phyloP scores from a whole-genome alignment of 148 eudicot species.

The Rhododendron kiyosumense region DNA sequence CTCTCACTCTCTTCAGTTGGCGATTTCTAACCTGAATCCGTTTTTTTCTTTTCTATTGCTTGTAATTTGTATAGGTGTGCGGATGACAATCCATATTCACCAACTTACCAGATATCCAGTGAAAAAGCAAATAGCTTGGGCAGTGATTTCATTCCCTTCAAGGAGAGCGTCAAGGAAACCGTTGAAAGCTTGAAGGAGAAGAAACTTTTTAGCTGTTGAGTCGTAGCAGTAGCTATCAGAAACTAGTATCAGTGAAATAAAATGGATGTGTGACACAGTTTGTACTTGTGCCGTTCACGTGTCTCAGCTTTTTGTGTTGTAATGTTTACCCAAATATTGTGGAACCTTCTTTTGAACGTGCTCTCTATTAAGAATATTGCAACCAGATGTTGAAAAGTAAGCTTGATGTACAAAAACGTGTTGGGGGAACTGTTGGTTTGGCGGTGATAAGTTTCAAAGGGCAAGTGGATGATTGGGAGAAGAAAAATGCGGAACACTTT shows the following conservation, averaged over 20 bases:
- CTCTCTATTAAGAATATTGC: too few relatives aligned
- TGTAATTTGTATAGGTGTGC: conserved; percentile 14
- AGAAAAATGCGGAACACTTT: too few relatives aligned
- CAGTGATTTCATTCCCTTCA: conserved; percentile 15
- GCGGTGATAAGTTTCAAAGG: too few relatives aligned
- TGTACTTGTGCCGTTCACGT: too few relatives aligned
- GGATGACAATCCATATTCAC: conserved; percentile 10
- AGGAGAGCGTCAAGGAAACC: conserved; percentile 26
- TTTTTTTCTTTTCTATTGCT: not conserved
- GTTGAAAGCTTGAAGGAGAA: conserved; percentile 26
- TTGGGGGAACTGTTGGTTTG: too few relatives aligned
- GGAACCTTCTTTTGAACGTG: too few relatives aligned
- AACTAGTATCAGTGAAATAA: not conserved
- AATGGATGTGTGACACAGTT: not conserved
- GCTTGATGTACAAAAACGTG: too few relatives aligned
- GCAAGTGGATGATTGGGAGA: too few relatives aligned
- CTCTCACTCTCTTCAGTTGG: not conserved
- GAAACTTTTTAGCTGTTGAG: conserved; percentile 11
- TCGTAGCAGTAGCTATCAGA: not conserved
- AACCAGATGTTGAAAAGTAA: too few relatives aligned
- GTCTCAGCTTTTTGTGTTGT: too few relatives aligned
- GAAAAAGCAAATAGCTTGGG: conserved; percentile 27
- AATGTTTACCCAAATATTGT: too few relatives aligned
- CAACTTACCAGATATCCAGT: conserved; percentile 21
- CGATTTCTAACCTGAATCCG: not conserved